Conservation (phyloP, 306 rosid genomes). For the Begonia masoniana region DNA sequence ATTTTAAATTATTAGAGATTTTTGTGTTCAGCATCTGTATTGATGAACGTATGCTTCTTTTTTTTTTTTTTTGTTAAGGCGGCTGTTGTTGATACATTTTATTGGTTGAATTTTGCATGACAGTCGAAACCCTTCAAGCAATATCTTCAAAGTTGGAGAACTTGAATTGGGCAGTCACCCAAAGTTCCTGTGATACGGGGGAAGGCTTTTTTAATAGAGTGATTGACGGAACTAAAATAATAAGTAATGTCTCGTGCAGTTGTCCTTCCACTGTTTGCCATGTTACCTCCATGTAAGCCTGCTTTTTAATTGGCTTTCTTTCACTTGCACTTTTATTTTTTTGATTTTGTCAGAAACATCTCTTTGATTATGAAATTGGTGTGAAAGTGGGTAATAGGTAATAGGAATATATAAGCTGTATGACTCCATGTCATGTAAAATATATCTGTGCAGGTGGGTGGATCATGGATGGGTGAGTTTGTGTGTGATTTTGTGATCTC, state of each 20-base stretch:
- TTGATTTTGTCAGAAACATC: neutral
- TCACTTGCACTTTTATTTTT: neutral
- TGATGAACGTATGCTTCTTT: too few species aligned
- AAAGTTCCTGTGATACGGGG: constrained; percentile 20
- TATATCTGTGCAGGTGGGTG: neutral
- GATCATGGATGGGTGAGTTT: too few species aligned
- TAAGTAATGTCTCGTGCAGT: constrained; percentile 34
- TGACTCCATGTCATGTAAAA: neutral
- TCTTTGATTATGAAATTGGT: neutral
- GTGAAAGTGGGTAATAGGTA: neutral
- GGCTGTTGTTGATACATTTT: too few species aligned
- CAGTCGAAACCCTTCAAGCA: constrained; percentile 32
- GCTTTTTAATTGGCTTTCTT: neutral
- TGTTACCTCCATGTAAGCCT: constrained; percentile 33
- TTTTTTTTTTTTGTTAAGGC: too few species aligned
- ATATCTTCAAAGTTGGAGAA: constrained; percentile 34
- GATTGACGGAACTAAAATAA: neutral
- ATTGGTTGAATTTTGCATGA: neutral
- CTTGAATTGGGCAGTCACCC: constrained; percentile 31
- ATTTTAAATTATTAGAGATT: too few species aligned
- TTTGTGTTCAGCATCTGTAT: too few species aligned
- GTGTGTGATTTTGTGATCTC: too few species aligned
- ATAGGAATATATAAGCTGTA: too few species aligned
- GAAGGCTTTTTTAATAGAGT: constrained; percentile 9
- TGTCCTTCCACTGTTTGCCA: constrained; percentile 44